phyloP scores from a whole-genome alignment of 2,329 filamentous ascomycete species.

The Epichloe hybrida region DNA sequence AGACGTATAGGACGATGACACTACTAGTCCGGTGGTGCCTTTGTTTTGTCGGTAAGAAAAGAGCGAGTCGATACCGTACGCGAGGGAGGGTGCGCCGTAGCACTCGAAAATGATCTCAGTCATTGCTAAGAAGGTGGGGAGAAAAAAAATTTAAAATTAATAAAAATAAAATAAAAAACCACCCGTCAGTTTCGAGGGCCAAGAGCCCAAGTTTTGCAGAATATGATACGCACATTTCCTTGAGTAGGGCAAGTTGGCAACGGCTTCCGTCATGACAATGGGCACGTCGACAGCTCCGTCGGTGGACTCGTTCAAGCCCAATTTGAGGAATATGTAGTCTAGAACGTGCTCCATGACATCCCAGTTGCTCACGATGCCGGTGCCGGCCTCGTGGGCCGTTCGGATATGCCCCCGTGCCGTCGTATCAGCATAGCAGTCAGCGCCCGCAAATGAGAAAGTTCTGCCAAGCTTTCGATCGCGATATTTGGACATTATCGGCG shows the following conservation, averaged over 20 bases:
- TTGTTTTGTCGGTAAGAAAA: conserved; percentile 93
- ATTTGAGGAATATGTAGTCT: conserved; percentile 88
- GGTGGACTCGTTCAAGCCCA: conserved; percentile 61
- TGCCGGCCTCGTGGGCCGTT: conserved; percentile 81
- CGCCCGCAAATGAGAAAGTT: conserved; percentile 83
- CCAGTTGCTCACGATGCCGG: conserved; percentile 91
- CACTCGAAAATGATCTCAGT: conserved; percentile 95
- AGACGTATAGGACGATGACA: conserved; percentile 84
- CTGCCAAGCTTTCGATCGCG: conserved; percentile 86
- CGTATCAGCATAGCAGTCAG: conserved; percentile 88
- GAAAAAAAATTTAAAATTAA: neutral
- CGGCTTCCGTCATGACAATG: conserved; percentile 88
- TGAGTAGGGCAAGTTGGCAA: conserved; percentile 82
- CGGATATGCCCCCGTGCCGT: conserved; percentile 83
- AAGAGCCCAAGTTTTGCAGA: neutral
- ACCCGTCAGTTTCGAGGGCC: conserved; percentile 9
- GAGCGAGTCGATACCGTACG: conserved; percentile 90
- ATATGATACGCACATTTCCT: conserved; percentile 55
- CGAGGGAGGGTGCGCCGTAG: conserved; percentile 78
- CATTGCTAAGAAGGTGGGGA: conserved; percentile 51
- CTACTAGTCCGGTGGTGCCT: conserved; percentile 72
- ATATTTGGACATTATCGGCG: conserved; percentile 89
- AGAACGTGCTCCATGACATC: conserved; percentile 91
- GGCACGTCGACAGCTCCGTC: conserved; percentile 69
- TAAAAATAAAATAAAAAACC: too few species aligned